A percentile compares a stretch with the other conserved stretches of the same genome.
Evolutionary conservation across 2,329 filamentous ascomycete genomes (phyloP).

Genomic region (Pseudogymnoascus destructans): DNA sequence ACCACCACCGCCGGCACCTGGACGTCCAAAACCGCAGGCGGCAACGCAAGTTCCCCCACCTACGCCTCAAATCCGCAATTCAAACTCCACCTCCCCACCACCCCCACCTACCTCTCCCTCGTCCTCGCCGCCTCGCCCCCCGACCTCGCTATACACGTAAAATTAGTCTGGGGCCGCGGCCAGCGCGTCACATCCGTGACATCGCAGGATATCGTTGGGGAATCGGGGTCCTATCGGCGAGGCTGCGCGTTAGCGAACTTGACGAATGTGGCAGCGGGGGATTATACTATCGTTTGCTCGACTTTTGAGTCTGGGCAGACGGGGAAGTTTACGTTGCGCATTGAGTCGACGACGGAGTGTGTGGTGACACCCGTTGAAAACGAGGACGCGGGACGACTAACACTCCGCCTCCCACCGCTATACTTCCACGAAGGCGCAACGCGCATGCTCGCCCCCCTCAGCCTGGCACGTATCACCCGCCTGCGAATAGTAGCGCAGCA

Average conservation of each 20-base stretch:
- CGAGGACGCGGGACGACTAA: constrained; percentile 63
- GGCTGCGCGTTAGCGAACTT: constrained; percentile 61
- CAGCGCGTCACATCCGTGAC: constrained; percentile 57
- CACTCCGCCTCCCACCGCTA: constrained; percentile 42
- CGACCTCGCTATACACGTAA: constrained; percentile 69
- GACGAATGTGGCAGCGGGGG: constrained; percentile 48
- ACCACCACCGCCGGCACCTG: constrained; percentile 53
- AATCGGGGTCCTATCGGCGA: constrained; percentile 79
- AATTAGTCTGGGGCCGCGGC: constrained; percentile 66
- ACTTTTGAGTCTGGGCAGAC: constrained; percentile 75
- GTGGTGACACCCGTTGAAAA: constrained; percentile 48
- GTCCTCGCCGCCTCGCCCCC: constrained; percentile 55
- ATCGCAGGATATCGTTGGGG: constrained; percentile 63
- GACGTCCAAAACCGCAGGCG: constrained; percentile 70
- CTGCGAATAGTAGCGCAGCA: constrained; percentile 18
- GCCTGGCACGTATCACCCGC: constrained; percentile 18
- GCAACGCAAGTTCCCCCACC: constrained; percentile 60
- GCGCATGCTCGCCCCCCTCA: constrained; percentile 31
- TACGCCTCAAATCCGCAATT: constrained; percentile 89
- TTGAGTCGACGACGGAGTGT: constrained; percentile 51
- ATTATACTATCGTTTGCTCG: constrained; percentile 80
- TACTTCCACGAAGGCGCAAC: constrained; percentile 37
- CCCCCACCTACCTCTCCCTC: constrained; percentile 51
- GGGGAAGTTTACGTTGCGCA: constrained; percentile 59
- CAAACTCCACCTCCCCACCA: constrained; percentile 43